A percentile compares a stretch with the other conserved stretches of the same genome.
phyloP scores from a whole-genome alignment of 345 rosid genomes.

The Pseudoturritis turrita region DNA sequence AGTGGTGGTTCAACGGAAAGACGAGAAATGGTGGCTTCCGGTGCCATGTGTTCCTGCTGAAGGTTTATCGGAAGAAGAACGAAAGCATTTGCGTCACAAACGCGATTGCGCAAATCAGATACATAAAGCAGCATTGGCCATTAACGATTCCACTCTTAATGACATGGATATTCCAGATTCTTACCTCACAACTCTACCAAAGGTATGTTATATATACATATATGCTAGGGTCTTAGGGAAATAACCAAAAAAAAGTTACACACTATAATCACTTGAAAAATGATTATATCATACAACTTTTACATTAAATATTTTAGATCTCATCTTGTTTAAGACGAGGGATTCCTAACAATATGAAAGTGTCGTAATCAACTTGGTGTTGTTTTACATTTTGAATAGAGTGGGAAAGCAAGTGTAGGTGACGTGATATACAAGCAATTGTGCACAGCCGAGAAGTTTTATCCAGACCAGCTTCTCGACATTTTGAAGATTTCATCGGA shows the following conservation, averaged over 20 bases:
- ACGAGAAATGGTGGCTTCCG: slow-evolving; percentile 99
- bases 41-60: slow-evolving; percentile 76
- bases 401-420: slow-evolving; percentile 81
- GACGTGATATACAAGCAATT: slow-evolving; percentile 71
- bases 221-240: background rate
- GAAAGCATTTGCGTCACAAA: slow-evolving; percentile 58
- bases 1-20: slow-evolving; percentile 61
- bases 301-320: no score
- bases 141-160: slow-evolving; percentile 65
- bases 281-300: no score
- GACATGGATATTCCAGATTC: slow-evolving; percentile 92
- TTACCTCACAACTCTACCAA: slow-evolving; percentile 76
- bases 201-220: slow-evolving; percentile 36
- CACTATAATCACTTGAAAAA: no score
- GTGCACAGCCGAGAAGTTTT: slow-evolving; percentile 56
- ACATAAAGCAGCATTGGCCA: slow-evolving; percentile 96
- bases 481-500: slow-evolving; percentile 67
- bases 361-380: background rate
- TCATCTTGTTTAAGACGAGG: no score
- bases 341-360: no score
- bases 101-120: slow-evolving; percentile 77
- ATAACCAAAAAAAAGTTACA: no score
- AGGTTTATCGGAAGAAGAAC: slow-evolving; percentile 77
- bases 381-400: slow-evolving; percentile 34
- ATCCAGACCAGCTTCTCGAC: slow-evolving; percentile 64